These are phyloP conservation scores for Starmera quercuum DNA, from an alignment of 805 yeast genomes.

Conservation along the genomic window DNA sequence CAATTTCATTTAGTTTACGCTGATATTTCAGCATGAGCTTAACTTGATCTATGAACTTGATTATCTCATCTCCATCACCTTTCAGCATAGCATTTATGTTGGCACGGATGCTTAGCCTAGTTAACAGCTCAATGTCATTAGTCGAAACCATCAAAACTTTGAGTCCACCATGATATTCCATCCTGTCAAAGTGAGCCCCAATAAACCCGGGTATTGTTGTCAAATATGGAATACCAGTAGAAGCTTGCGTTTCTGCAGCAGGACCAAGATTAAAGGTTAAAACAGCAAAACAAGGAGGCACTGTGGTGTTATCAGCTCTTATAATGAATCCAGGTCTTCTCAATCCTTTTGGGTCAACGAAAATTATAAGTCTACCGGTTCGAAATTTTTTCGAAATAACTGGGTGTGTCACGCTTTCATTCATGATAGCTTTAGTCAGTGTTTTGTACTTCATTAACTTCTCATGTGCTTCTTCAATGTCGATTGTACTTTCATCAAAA, in stretches of 20 bases:
- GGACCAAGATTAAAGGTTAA: constrained; percentile 39
- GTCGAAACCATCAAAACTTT: constrained; percentile 31
- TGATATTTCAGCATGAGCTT: constrained; percentile 28
- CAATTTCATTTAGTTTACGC: constrained; percentile 34
- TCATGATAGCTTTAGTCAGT: constrained; percentile 36
- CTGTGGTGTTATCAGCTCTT: constrained; percentile 22
- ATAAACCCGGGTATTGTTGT: constrained; percentile 21
- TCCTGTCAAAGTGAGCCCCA: constrained; percentile 15
- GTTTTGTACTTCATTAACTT: constrained; percentile 38
- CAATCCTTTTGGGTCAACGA: constrained; percentile 35
- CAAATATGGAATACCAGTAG: constrained; percentile 28
- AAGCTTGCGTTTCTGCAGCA: constrained; percentile 17
- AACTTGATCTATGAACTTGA: constrained; percentile 22
- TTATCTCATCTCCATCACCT: constrained; percentile 17
- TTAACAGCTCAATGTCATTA: constrained; percentile 35
- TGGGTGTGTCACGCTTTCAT: constrained; percentile 39
- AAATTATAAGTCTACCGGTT: constrained; percentile 53
- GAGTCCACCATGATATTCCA: constrained; percentile 24
- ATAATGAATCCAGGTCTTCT: constrained; percentile 48
- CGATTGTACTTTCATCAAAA: constrained; percentile 28
- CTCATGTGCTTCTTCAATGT: constrained; percentile 37
- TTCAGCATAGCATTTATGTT: constrained; percentile 5
- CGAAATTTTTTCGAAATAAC: constrained; percentile 39
- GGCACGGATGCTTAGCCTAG: constrained; percentile 21
- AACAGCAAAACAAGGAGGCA: constrained; percentile 21